phyloP scores from a whole-genome alignment of 2,329 filamentous ascomycete species.

The Xenosphaeropsis pyriputrescens region DNA sequence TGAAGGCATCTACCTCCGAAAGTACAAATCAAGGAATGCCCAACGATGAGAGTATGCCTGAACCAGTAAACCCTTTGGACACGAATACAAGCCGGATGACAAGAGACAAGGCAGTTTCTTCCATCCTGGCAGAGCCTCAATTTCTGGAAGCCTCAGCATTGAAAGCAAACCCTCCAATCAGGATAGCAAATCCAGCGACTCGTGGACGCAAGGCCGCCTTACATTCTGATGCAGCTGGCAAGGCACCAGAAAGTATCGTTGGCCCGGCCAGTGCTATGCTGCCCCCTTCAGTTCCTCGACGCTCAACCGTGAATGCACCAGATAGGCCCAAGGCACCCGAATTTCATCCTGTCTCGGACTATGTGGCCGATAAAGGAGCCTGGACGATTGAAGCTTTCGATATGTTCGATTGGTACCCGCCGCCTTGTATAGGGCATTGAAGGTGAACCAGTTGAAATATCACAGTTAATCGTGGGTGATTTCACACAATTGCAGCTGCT shows the following conservation, averaged over 20 bases:
- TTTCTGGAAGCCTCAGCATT: background rate
- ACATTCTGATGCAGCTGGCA: background rate
- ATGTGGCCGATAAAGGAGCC: constrained; percentile 25
- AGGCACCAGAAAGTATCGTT: background rate
- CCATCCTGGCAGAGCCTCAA: too few relatives aligned
- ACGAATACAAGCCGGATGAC: too few relatives aligned
- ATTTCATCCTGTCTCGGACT: background rate
- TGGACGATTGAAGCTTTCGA: constrained; percentile 59
- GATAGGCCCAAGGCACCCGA: background rate
- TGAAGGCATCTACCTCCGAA: too few relatives aligned
- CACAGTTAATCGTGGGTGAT: background rate
- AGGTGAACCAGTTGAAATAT: background rate
- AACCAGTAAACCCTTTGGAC: too few relatives aligned
- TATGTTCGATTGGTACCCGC: constrained; percentile 45
- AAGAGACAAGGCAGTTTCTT: too few relatives aligned
- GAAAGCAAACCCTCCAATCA: background rate
- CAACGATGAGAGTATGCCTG: too few relatives aligned
- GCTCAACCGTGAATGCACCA: background rate
- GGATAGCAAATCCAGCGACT: background rate
- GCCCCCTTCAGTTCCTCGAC: background rate
- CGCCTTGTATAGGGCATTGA: constrained; percentile 1
- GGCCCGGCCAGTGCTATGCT: background rate
- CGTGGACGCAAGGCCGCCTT: background rate
- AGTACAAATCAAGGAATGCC: too few relatives aligned
- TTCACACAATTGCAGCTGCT: background rate